Evolutionary conservation across 179 eudicot genomes (phyloP).

Genomic region (Beta corolliflora): DNA sequence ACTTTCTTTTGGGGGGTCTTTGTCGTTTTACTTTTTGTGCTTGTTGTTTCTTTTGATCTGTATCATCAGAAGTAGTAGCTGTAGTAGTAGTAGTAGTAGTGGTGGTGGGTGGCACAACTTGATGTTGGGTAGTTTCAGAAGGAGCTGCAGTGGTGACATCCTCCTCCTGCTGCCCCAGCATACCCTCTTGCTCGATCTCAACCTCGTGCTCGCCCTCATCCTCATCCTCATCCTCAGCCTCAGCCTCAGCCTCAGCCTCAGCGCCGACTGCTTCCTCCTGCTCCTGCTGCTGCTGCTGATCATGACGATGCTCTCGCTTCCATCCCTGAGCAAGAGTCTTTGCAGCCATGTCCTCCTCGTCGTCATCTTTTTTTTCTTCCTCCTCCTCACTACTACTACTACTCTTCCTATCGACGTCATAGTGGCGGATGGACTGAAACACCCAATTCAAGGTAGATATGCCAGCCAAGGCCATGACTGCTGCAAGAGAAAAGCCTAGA

Average conservation of each 20-base stretch:
- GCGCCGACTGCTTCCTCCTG: neutral
- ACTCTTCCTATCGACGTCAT: neutral
- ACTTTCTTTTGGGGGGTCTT: neutral
- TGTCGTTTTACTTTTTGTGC: neutral
- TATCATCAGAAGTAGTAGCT: neutral
- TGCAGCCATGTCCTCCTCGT: neutral
- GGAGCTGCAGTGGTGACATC: neutral
- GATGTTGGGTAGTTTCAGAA: neutral
- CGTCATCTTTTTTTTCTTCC: neutral
- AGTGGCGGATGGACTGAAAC: slow-evolving; percentile 1
- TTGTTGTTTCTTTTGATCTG: slow-evolving; percentile 2
- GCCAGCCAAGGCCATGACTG: slow-evolving; percentile 2
- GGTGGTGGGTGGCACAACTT: neutral
- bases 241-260: neutral
- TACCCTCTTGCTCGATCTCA: neutral
- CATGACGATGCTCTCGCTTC: neutral
- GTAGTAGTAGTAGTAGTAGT: neutral
- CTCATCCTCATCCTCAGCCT: no score
- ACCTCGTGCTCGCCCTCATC: neutral
- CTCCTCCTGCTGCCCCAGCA: neutral
- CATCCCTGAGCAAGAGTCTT: neutral
- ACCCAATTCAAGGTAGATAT: neutral
- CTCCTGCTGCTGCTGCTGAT: neutral
- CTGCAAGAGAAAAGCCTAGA: slow-evolving; percentile 4
- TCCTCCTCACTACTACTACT: neutral